Percentiles rank a stretch among this genome's conserved stretches.
These are phyloP conservation scores for Peronospora farinosa DNA, from an alignment of 352 stramenopile species.

Conservation along the genomic window DNA sequence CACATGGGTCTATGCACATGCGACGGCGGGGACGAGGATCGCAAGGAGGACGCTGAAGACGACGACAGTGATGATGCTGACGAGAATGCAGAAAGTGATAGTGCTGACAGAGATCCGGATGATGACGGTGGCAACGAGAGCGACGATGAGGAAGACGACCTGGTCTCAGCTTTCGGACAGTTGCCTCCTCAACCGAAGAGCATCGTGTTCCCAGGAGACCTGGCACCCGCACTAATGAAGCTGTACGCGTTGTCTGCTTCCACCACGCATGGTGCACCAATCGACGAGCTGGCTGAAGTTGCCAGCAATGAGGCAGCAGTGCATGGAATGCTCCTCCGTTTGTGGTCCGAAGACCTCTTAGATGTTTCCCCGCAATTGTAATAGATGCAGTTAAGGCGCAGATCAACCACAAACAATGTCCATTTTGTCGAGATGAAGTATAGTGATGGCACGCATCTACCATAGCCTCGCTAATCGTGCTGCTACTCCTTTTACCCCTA, in stretches of 20 bases:
- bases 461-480: conserved; percentile 13
- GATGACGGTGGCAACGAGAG: conserved; percentile 28
- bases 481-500: conserved; percentile 12
- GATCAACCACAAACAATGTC: conserved; percentile 35
- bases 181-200: conserved; percentile 43
- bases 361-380: conserved; percentile 25
- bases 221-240: conserved; percentile 60
- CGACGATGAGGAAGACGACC: conserved; percentile 28
- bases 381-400: conserved; percentile 6
- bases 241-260: conserved; percentile 46
- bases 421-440: conserved; percentile 22
- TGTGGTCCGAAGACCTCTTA: conserved; percentile 72
- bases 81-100: conserved; percentile 14
- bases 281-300: conserved; percentile 42
- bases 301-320: conserved; percentile 52
- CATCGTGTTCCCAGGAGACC: conserved; percentile 57
- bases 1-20: conserved; percentile 83
- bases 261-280: conserved; percentile 10
- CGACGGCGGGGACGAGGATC: conserved; percentile 21
- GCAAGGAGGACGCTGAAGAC: conserved; percentile 22
- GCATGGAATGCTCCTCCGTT: conserved; percentile 71
- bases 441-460: conserved; percentile 23
- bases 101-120: conserved; percentile 28
- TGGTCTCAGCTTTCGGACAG: conserved; percentile 28
- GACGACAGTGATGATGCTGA: conserved; percentile 25